phyloP scores from a whole-genome alignment of 768 basidiomycete genomes.

The Tephrocybe rancida region DNA sequence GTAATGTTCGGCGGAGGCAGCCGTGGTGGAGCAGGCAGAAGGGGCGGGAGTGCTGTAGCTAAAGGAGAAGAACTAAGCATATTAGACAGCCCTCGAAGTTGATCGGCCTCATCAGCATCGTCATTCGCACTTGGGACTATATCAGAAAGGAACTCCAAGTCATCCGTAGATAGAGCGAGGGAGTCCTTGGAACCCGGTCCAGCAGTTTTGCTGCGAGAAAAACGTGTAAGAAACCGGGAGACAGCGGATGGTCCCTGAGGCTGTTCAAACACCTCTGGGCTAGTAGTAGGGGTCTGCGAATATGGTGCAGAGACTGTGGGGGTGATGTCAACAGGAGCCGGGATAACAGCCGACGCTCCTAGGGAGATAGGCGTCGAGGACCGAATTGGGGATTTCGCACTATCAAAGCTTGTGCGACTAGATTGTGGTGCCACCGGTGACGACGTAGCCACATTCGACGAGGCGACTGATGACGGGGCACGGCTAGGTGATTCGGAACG shows the following conservation, averaged over 20 bases:
- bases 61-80: conserved; percentile 45
- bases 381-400: conserved; percentile 3
- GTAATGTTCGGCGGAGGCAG: conserved; percentile 18
- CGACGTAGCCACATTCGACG: conserved; percentile 5
- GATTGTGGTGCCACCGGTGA: conserved; percentile 20
- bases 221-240: conserved; percentile 80
- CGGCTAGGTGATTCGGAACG: conserved; percentile 17
- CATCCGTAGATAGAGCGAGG: conserved; percentile 74
- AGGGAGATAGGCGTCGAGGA: conserved; percentile 13
- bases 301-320: conserved; percentile 10
- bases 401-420: conserved; percentile 29
- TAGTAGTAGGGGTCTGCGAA: conserved; percentile 10
- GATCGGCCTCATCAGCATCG: conserved; percentile 33
- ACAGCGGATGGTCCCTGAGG: conserved; percentile 64
- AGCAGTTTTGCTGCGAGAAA: conserved; percentile 52
- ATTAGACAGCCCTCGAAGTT: conserved; percentile 39
- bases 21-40: conserved; percentile 38
- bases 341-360: conserved; percentile 7
- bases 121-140: conserved; percentile 60
- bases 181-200: conserved; percentile 47
- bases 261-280: conserved; percentile 23
- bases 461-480: background rate
- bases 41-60: conserved; percentile 47
- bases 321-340: conserved; percentile 2
- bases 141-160: conserved; percentile 81